Percentiles rank a stretch among this genome's conserved stretches.
These are phyloP conservation scores for Ganoderma leucocontextum DNA, from an alignment of 1,284 basidiomycete genomes.

Conservation along the genomic window DNA sequence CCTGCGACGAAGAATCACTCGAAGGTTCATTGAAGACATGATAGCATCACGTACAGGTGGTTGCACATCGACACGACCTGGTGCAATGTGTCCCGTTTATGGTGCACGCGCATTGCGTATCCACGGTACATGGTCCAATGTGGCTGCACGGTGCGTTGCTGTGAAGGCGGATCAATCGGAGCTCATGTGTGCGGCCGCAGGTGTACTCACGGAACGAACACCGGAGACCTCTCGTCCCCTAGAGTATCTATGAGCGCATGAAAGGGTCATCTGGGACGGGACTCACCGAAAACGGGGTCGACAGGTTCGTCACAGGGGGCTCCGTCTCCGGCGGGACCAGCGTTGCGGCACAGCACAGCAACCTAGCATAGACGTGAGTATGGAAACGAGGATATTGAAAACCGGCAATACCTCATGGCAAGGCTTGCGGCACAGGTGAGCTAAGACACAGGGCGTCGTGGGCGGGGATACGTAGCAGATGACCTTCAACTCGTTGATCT, in stretches of 20 bases:
- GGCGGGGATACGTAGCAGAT: slow-evolving; percentile 44
- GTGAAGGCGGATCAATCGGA: not conserved
- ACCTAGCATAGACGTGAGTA: slow-evolving; percentile 9
- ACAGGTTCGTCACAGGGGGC: not conserved
- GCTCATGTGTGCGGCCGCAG: too few relatives aligned
- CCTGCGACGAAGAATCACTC: slow-evolving; percentile 40
- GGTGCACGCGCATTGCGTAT: slow-evolving; percentile 49
- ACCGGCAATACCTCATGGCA: slow-evolving; percentile 50
- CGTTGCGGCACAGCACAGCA: slow-evolving; percentile 8
- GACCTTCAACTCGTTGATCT: slow-evolving; percentile 30
- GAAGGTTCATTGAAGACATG: not conserved
- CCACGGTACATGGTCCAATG: slow-evolving; percentile 50
- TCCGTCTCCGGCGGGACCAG: not conserved
- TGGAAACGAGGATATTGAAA: not conserved
- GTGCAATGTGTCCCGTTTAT: slow-evolving; percentile 48
- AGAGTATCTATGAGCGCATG: not conserved
- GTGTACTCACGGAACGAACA: slow-evolving; percentile 25
- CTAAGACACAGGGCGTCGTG: slow-evolving; percentile 52
- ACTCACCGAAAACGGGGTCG: not conserved
- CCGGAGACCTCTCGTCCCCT: slow-evolving; percentile 5
- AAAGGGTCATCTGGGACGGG: too few relatives aligned
- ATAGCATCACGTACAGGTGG: slow-evolving; percentile 44
- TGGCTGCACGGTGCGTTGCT: slow-evolving; percentile 52
- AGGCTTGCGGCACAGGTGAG: slow-evolving; percentile 50
- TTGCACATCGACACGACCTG: slow-evolving; percentile 48